Percentiles rank a stretch among this genome's conserved stretches.
Evolutionary conservation across 306 rosid genomes (phyloP).

Genomic region (Castanea mollissima): DNA sequence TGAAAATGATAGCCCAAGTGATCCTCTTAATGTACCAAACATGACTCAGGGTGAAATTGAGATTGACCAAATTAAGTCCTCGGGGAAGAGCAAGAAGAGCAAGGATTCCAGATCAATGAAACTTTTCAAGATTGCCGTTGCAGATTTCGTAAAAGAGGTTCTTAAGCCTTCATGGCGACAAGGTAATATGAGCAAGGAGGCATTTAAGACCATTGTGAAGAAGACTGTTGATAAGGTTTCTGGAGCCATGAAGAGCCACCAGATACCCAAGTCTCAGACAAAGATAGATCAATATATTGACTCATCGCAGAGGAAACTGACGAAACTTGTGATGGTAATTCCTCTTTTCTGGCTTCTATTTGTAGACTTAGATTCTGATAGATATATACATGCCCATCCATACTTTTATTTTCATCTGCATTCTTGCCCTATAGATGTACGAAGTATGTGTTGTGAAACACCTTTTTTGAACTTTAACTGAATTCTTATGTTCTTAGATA

Average conservation of each 20-base stretch:
- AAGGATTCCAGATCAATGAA: slow-evolving; percentile 83
- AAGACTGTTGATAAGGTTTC: slow-evolving; percentile 98
- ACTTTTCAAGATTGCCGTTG: slow-evolving; percentile 84
- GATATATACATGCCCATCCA: not conserved
- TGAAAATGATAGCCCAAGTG: slow-evolving; percentile 70
- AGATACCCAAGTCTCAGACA: slow-evolving; percentile 81
- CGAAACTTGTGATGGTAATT: slow-evolving; percentile 91
- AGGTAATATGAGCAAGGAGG: slow-evolving; percentile 99
- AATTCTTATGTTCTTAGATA: not conserved
- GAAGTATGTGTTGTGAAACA: not conserved
- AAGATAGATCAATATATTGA: slow-evolving; percentile 86
- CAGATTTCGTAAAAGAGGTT: slow-evolving; percentile 90
- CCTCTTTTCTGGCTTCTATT: slow-evolving; percentile 19
- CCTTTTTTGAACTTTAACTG: not conserved
- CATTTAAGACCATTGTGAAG: slow-evolving; percentile 94
- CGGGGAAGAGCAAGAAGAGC: slow-evolving; percentile 67
- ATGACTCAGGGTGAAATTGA: slow-evolving; percentile 54
- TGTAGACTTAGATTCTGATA: not conserved
- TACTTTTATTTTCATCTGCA: not conserved
- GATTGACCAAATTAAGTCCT: slow-evolving; percentile 69
- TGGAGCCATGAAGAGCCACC: slow-evolving; percentile 95
- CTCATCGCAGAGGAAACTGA: slow-evolving; percentile 87
- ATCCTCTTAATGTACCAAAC: slow-evolving; percentile 41
- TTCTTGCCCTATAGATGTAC: not conserved
- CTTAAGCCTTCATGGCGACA: slow-evolving; percentile 97